phyloP scores from a whole-genome alignment of 164 flowering plant species.

The Aristolochia fimbriata region DNA sequence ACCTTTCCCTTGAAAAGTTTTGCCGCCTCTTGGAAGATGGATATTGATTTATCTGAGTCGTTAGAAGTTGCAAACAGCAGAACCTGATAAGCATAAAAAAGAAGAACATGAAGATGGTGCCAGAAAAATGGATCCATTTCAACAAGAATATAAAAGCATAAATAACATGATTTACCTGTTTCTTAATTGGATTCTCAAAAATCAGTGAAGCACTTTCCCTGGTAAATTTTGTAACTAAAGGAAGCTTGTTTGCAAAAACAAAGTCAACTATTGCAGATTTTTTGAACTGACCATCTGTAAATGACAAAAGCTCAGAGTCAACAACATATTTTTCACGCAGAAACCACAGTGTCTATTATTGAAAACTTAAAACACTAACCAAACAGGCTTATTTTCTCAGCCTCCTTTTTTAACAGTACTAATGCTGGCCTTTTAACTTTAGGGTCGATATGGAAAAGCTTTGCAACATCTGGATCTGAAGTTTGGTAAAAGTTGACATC shows the following conservation, averaged over 20 bases:
- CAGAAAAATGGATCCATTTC: neutral
- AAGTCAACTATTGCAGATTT: slow-evolving; percentile 68
- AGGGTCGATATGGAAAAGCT: slow-evolving; percentile 65
- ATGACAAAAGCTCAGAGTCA: slow-evolving; percentile 3
- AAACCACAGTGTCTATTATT: neutral
- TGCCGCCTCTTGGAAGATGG: slow-evolving; percentile 70
- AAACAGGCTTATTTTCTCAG: slow-evolving; percentile 63
- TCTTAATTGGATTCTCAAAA: slow-evolving; percentile 80
- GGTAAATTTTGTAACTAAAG: slow-evolving; percentile 69
- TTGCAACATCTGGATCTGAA: slow-evolving; percentile 65
- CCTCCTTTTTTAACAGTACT: slow-evolving; percentile 80
- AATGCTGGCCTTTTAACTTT: slow-evolving; percentile 73
- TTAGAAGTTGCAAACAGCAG: slow-evolving; percentile 69
- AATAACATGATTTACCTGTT: slow-evolving; percentile 46
- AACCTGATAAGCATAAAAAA: slow-evolving; percentile 32
- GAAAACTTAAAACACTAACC: slow-evolving; percentile 37
- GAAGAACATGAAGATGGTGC: slow-evolving; percentile 6
- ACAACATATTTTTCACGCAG: neutral
- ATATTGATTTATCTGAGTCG: slow-evolving; percentile 49
- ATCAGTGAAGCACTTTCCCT: slow-evolving; percentile 73
- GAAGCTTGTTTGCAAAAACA: slow-evolving; percentile 77
- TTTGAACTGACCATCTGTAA: slow-evolving; percentile 67
- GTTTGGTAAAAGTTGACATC: slow-evolving; percentile 93
- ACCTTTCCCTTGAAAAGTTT: slow-evolving; percentile 93
- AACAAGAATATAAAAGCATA: too few relatives aligned